These are phyloP conservation scores for Gillenia trifoliata DNA, from an alignment of 306 rosid genomes.

Conservation along the genomic window DNA sequence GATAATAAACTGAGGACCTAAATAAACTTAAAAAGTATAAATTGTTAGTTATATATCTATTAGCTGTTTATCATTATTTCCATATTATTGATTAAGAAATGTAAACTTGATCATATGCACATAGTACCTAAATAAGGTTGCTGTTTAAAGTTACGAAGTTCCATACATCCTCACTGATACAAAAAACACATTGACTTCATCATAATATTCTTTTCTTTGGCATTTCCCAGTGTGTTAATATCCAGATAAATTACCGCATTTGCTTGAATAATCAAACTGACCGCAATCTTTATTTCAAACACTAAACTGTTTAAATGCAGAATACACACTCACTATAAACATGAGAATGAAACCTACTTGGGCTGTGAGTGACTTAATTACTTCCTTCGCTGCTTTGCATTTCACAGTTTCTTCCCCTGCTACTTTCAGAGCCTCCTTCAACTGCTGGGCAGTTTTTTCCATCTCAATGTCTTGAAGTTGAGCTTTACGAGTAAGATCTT, in stretches of 20 bases:
- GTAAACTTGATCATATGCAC: background rate
- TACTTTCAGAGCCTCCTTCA: conserved; percentile 77
- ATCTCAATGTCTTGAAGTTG: conserved; percentile 77
- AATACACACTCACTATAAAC: background rate
- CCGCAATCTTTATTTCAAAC: background rate
- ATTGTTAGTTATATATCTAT: no score
- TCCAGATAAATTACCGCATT: background rate
- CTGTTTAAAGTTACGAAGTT: background rate
- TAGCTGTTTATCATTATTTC: background rate
- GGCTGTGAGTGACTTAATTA: conserved; percentile 82
- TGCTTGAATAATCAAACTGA: background rate
- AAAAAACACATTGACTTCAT: background rate
- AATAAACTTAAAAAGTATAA: background rate
- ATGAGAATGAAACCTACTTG: conserved; percentile 43
- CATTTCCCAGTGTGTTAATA: background rate
- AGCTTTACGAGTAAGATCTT: conserved; percentile 67
- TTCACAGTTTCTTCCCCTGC: conserved; percentile 77
- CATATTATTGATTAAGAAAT: background rate
- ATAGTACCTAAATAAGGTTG: background rate
- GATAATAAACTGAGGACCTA: background rate
- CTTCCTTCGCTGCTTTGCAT: conserved; percentile 93
- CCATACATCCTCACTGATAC: background rate
- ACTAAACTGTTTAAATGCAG: background rate
- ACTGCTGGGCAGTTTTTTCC: conserved; percentile 70
- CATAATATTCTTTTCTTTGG: background rate